Base-by-base conservation (phyloP, 2,329 filamentous ascomycete species). In the Akanthomyces muscarius region DNA sequence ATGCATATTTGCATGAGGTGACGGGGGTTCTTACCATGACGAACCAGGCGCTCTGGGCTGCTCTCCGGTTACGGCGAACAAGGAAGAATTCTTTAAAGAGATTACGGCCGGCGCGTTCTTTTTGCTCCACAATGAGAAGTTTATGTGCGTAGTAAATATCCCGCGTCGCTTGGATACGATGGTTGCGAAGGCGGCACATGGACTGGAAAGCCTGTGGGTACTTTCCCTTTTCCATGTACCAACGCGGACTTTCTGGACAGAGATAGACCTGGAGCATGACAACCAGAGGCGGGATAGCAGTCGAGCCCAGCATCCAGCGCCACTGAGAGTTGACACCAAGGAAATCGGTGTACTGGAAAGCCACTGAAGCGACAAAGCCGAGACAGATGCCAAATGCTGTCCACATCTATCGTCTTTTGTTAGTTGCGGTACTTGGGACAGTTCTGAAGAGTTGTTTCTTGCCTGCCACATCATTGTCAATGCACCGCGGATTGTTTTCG, bases 61-160 rank as follows among this genome's bases (percentile, higher is more conserved):
- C 75, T 0, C 75, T 70, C 48, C 75, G 67, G 63, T 77, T 76
- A 3, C 75, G 68, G 3, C 73, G 72, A 5, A 76, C 71, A 1
- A 71, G 72, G 55, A 77, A 76, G 44, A 77, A 75, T 23, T 77
- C 73, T 53, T 72, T 75, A n/a, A 75, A 63, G 16, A 74, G 65
- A 28, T 69, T 72, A 11, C 71, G 68, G 0, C 71, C 60, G 68
- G 71, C 68, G 0, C 70, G 62, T 69, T 74, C 69, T 0, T 61
- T 61, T 1, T 66, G 45, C 63, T 75, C 74, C 11, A 75, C 66
- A 61, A 74, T 69, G 2, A 75, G 69, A 0, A 75, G 64, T 50
- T 75, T 75, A 66, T 81, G 74, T 5, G 81, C 81, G 50, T 81
- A 82, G 68, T 80, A 83, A 57, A 83, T 78, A 63, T 83, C 81